phyloP scores from a whole-genome alignment of 2,329 filamentous ascomycete species.

The Neofusicoccum kwambonambiense region DNA sequence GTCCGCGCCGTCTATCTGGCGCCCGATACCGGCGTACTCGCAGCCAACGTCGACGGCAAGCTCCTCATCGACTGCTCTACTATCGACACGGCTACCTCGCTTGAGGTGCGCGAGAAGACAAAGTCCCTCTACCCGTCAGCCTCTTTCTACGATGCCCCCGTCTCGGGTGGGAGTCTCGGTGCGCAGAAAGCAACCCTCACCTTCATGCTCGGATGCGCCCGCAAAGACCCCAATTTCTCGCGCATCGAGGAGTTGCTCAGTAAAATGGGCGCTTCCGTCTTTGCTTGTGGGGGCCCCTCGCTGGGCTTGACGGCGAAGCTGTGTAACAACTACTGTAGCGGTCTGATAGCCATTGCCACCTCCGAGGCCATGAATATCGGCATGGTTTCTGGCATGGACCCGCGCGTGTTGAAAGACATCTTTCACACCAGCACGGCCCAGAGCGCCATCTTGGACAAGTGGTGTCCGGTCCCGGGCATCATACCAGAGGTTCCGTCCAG shows the following conservation, averaged over 20 bases:
- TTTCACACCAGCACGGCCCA: slow-evolving; percentile 54
- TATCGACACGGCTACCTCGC: slow-evolving; percentile 54
- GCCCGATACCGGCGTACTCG: slow-evolving; percentile 42
- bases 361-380: slow-evolving; percentile 62
- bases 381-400: slow-evolving; percentile 57
- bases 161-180: slow-evolving; percentile 54
- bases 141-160: slow-evolving; percentile 54
- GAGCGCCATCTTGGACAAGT: slow-evolving; percentile 52
- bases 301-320: slow-evolving; percentile 60
- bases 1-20: slow-evolving; percentile 53
- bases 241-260: slow-evolving; percentile 46
- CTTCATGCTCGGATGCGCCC: slow-evolving; percentile 56
- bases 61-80: slow-evolving; percentile 57
- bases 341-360: slow-evolving; percentile 58
- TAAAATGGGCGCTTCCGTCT: slow-evolving; percentile 55
- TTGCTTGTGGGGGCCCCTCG: slow-evolving; percentile 56
- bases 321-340: slow-evolving; percentile 61
- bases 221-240: slow-evolving; percentile 45
- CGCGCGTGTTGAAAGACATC: slow-evolving; percentile 52
- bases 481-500: slow-evolving; percentile 31
- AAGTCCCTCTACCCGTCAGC: slow-evolving; percentile 38
- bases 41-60: slow-evolving; percentile 44
- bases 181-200: slow-evolving; percentile 53
- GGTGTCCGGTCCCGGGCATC: slow-evolving; percentile 49
- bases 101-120: slow-evolving; percentile 45